Evolutionary conservation across 2,329 filamentous ascomycete genomes (phyloP).

Genomic region (Curvularia sp.): DNA sequence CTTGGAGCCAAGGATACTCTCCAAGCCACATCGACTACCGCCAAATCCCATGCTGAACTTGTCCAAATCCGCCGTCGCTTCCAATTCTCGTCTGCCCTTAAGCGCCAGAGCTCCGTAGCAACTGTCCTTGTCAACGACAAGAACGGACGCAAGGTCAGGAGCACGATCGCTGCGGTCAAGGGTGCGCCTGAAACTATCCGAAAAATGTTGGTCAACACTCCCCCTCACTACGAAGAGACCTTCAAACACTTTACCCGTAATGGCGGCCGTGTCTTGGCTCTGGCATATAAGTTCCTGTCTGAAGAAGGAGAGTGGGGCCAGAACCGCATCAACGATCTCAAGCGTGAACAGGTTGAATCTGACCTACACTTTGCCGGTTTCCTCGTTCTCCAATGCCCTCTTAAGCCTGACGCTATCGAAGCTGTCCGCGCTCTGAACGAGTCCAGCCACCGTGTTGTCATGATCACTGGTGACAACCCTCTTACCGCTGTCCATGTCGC

Average conservation of each 20-base stretch:
- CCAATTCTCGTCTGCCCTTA: conserved; percentile 96
- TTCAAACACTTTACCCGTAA: conserved; percentile 98
- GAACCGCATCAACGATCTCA: conserved; percentile 87
- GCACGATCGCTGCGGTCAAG: conserved; percentile 94
- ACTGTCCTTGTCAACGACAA: conserved; percentile 76
- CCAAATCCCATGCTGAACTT: conserved; percentile 66
- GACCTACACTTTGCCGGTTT: conserved; percentile 91
- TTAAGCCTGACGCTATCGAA: conserved; percentile 95
- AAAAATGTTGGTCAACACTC: conserved; percentile 84
- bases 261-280: conserved; percentile 88
- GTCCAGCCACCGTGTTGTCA: conserved; percentile 96
- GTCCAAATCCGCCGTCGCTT: conserved; percentile 97
- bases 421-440: conserved; percentile 97
- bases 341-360: conserved; percentile 88
- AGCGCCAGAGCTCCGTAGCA: conserved; percentile 93
- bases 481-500: conserved; percentile 96
- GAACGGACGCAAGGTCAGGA: conserved; percentile 75
- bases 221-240: conserved; percentile 92
- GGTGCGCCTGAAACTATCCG: conserved; percentile 96
- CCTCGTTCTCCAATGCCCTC: conserved; percentile 89
- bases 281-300: conserved; percentile 92
- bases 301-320: conserved; percentile 81
- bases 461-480: conserved; percentile 99
- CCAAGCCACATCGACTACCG: conserved; percentile 67
- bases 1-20: conserved; percentile 90